Evolutionary conservation across 176 grass and related monocot species (phyloP).

Genomic region (Carex parvula): DNA sequence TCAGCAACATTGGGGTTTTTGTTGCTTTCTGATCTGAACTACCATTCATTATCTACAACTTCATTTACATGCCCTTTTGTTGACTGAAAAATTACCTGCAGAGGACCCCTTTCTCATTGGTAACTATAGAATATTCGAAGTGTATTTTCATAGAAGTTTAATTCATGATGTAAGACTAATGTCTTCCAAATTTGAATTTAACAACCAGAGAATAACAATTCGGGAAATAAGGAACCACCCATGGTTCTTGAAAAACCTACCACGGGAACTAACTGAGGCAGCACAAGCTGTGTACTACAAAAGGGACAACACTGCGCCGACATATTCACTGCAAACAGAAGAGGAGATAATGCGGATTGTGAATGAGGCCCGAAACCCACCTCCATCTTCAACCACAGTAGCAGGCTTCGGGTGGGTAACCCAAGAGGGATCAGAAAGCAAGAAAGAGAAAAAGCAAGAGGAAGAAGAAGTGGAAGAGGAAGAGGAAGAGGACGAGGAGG

Average conservation of each 20-base stretch:
- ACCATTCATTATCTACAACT: not conserved
- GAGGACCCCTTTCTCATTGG: not conserved
- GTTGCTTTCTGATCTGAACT: not conserved
- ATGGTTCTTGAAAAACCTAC: slow-evolving; percentile 97
- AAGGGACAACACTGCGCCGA: slow-evolving; percentile 59
- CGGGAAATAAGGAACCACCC: slow-evolving; percentile 98
- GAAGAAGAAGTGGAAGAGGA: slow-evolving; percentile 30
- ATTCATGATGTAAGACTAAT: slow-evolving; percentile 3
- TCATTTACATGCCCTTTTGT: not conserved
- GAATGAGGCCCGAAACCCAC: slow-evolving; percentile 50
- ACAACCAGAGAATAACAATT: slow-evolving; percentile 81
- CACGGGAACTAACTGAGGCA: slow-evolving; percentile 76
- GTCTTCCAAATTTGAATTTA: slow-evolving; percentile 9
- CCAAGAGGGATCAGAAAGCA: slow-evolving; percentile 34
- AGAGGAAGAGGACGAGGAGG: slow-evolving; percentile 29
- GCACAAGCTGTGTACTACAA: slow-evolving; percentile 84
- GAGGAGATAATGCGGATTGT: slow-evolving; percentile 94
- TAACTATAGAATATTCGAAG: not conserved
- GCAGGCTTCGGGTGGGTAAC: slow-evolving; percentile 67
- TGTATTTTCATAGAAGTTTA: not conserved
- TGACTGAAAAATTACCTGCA: not conserved
- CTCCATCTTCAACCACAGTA: slow-evolving; percentile 40
- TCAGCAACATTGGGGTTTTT: not conserved
- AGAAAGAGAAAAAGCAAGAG: slow-evolving; percentile 56
- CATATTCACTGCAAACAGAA: slow-evolving; percentile 66